A percentile compares a stretch with the other conserved stretches of the same genome.
These are phyloP conservation scores for Aspergillus candidus DNA, from an alignment of 2,329 filamentous ascomycete genomes.

Conservation along the genomic window DNA sequence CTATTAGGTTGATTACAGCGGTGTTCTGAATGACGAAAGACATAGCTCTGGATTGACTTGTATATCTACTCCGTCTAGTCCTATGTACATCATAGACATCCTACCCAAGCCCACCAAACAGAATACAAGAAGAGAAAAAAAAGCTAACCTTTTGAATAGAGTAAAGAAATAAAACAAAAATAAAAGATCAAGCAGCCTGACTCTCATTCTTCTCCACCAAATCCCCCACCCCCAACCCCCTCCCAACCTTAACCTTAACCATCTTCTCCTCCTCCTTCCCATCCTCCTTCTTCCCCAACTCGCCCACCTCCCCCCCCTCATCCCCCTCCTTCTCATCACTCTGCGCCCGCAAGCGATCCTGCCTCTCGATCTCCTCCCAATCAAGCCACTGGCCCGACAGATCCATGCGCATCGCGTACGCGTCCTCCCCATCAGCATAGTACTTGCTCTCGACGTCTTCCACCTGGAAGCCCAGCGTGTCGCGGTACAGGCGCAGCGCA, in stretches of 20 bases:
- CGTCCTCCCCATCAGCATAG: slow-evolving; percentile 96
- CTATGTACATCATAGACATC: too few species aligned
- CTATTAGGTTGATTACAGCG: neutral
- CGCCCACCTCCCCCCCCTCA: slow-evolving; percentile 66
- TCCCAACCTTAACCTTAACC: slow-evolving; percentile 79
- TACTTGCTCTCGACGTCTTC: slow-evolving; percentile 56
- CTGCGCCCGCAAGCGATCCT: slow-evolving; percentile 30
- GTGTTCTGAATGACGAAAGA: neutral
- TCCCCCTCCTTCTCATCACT: slow-evolving; percentile 40
- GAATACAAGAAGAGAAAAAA: neutral
- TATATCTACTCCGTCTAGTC: too few species aligned
- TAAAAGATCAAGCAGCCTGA: slow-evolving; percentile 11
- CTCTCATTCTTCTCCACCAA: slow-evolving; percentile 46
- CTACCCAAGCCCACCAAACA: too few species aligned
- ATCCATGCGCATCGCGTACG: slow-evolving; percentile 88
- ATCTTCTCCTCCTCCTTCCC: slow-evolving; percentile 51
- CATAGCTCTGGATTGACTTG: too few species aligned
- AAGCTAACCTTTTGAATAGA: neutral
- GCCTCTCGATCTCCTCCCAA: slow-evolving; percentile 42
- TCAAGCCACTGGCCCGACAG: slow-evolving; percentile 49
- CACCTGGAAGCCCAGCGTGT: slow-evolving; percentile 82
- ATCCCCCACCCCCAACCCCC: slow-evolving; percentile 67
- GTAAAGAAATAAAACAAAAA: neutral
- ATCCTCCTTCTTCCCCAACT: slow-evolving; percentile 49
- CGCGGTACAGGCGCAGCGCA: slow-evolving; percentile 84